phyloP scores from a whole-genome alignment of 192 early-diverging fungal species.

The Coemansia sp. region DNA sequence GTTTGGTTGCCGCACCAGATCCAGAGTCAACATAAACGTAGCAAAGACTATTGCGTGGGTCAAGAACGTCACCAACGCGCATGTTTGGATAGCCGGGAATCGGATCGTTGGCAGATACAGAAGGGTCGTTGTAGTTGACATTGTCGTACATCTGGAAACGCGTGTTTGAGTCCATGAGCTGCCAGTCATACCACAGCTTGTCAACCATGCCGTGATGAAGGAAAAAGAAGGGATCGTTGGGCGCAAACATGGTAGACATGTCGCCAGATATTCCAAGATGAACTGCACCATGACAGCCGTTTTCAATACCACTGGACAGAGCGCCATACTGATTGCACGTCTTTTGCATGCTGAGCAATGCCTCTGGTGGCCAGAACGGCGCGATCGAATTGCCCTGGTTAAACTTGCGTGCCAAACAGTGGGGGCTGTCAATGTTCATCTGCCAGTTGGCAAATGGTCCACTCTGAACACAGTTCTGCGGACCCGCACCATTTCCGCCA shows the following conservation, averaged over 20 bases:
- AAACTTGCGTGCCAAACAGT: conserved; percentile 50
- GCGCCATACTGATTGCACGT: conserved; percentile 44
- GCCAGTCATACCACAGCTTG: conserved; percentile 61
- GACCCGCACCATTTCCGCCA: conserved; percentile 51
- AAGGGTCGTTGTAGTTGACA: conserved; percentile 32
- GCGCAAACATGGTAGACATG: conserved; percentile 56
- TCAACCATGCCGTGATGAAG: conserved; percentile 65
- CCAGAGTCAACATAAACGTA: conserved; percentile 49
- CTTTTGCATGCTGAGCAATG: conserved; percentile 45
- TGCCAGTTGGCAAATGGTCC: conserved; percentile 49
- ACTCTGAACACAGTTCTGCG: conserved; percentile 32
- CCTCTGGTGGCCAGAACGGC: conserved; percentile 52
- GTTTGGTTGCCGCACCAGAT: conserved; percentile 44
- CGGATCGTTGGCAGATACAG: conserved; percentile 30
- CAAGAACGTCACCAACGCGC: conserved; percentile 36
- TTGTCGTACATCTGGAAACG: conserved; percentile 50
- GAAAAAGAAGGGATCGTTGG: conserved; percentile 64
- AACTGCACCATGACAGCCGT: conserved; percentile 52
- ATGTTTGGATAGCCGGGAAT: conserved; percentile 44
- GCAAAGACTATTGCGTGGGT: conserved; percentile 40
- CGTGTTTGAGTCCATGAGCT: conserved; percentile 42
- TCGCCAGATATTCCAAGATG: conserved; percentile 54
- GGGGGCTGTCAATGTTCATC: conserved; percentile 31
- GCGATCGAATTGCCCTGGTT: conserved; percentile 48
- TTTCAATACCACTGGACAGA: conserved; percentile 50